These are phyloP conservation scores for Aspergillus calidoustus DNA, from an alignment of 2,329 filamentous ascomycete genomes.

Conservation along the genomic window DNA sequence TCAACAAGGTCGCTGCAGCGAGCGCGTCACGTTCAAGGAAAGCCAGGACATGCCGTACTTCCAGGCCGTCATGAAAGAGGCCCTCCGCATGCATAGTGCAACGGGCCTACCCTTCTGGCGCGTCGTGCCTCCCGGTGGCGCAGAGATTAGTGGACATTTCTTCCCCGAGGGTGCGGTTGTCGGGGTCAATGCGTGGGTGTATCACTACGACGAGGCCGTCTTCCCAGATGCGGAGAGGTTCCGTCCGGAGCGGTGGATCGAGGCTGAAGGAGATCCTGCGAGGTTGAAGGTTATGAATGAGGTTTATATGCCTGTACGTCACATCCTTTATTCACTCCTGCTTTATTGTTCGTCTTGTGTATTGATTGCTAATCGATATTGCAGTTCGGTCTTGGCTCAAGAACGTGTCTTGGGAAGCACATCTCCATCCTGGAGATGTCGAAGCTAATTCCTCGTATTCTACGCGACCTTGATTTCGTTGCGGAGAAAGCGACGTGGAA, in stretches of 20 bases:
- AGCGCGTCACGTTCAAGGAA: conserved; percentile 45
- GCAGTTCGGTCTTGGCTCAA: conserved; percentile 42
- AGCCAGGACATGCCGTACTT: conserved; percentile 55
- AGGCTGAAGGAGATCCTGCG: conserved; percentile 36
- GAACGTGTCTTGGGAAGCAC: conserved; percentile 41
- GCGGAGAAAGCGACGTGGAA: conserved; percentile 34
- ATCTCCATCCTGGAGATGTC: conserved; percentile 46
- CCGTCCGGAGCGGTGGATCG: conserved; percentile 53
- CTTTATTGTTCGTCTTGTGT: background rate
- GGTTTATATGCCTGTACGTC: conserved; percentile 46
- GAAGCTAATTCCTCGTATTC: conserved; percentile 40
- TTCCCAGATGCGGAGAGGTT: conserved; percentile 51
- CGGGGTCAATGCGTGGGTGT: conserved; percentile 51
- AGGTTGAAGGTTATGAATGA: conserved; percentile 41
- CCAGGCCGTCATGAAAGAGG: conserved; percentile 59
- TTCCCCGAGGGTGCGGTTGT: conserved; percentile 50
- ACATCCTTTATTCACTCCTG: background rate
- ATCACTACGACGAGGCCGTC: conserved; percentile 50
- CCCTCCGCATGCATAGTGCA: conserved; percentile 56
- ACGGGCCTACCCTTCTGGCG: conserved; percentile 57
- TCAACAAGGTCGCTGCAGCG: conserved; percentile 24
- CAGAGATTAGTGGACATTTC: conserved; percentile 46
- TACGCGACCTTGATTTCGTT: conserved; percentile 36
- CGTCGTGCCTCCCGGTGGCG: conserved; percentile 52
- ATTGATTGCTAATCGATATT: background rate